These are phyloP conservation scores for Colletotrichum sp. DNA, from an alignment of 2,329 filamentous ascomycete species.

Conservation along the genomic window DNA sequence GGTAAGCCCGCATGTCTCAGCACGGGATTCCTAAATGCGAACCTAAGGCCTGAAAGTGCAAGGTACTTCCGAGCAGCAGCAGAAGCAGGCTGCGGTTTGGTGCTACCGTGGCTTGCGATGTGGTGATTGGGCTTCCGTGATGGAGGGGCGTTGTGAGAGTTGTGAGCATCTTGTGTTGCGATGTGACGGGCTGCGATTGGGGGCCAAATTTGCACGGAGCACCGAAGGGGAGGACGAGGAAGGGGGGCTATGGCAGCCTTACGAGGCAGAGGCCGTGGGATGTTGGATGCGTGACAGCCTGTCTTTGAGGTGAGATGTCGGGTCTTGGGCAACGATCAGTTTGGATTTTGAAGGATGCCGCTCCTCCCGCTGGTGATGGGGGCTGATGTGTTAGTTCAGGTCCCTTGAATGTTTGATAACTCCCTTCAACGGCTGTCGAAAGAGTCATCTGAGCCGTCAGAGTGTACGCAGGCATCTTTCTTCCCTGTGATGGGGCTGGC, in stretches of 20 bases:
- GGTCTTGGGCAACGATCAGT: not conserved
- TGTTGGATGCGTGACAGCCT: not conserved
- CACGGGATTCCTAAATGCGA: not conserved
- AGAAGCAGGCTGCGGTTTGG: not conserved
- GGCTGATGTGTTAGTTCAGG: not conserved
- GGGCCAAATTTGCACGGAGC: not conserved
- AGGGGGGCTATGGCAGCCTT: not conserved
- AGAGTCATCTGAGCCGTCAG: not conserved
- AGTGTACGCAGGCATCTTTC: not conserved
- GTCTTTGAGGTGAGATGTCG: not conserved
- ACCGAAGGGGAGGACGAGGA: not conserved
- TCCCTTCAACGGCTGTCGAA: slow-evolving; percentile 9
- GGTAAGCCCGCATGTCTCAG: not conserved
- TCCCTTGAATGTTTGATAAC: not conserved
- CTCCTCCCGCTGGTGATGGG: not conserved
- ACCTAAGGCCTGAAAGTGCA: not conserved
- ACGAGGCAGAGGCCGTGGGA: not conserved
- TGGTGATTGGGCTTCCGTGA: not conserved
- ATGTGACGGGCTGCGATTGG: not conserved
- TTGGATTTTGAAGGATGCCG: not conserved
- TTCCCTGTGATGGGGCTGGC: not conserved
- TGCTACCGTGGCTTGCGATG: not conserved
- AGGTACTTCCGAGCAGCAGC: not conserved
- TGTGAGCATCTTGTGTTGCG: not conserved
- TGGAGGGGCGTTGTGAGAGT: not conserved